These are phyloP conservation scores for Aspergillus aculeatus DNA, from an alignment of 2,329 filamentous ascomycete species.

Conservation along the genomic window DNA sequence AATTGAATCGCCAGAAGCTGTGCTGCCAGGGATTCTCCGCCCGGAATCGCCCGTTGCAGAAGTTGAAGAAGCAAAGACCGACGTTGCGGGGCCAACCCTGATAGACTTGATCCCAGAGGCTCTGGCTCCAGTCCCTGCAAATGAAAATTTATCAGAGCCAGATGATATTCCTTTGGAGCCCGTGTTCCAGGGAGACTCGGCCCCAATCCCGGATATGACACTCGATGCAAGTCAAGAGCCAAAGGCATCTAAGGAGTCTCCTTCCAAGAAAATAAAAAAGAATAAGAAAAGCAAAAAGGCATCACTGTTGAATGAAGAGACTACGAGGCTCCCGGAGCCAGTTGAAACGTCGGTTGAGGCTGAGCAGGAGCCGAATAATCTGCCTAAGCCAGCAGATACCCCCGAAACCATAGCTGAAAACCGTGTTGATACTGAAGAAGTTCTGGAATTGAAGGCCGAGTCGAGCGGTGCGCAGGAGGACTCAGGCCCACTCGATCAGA, in stretches of 20 bases:
- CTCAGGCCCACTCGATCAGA: not conserved
- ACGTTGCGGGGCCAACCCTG: not conserved
- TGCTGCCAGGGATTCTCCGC: not conserved
- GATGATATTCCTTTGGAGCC: not conserved
- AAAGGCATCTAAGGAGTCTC: not conserved
- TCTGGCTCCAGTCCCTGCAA: not conserved
- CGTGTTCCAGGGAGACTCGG: not conserved
- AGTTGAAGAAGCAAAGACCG: not conserved
- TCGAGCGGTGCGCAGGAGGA: not conserved
- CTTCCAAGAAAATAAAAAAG: not conserved
- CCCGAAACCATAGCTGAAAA: not conserved
- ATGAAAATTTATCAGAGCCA: not conserved
- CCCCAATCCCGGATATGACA: not conserved
- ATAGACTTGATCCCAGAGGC: not conserved
- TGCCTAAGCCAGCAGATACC: not conserved
- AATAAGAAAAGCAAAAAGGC: not conserved
- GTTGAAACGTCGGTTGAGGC: not conserved
- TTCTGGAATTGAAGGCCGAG: not conserved
- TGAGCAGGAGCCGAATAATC: not conserved
- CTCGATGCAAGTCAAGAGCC: not conserved
- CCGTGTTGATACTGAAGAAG: not conserved
- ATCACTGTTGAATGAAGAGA: not conserved
- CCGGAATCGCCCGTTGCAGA: not conserved
- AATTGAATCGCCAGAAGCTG: no score
- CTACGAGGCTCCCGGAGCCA: not conserved